Evolutionary conservation across 805 yeast species (phyloP).

Genomic region (Wickerhamiella hasegawae): DNA sequence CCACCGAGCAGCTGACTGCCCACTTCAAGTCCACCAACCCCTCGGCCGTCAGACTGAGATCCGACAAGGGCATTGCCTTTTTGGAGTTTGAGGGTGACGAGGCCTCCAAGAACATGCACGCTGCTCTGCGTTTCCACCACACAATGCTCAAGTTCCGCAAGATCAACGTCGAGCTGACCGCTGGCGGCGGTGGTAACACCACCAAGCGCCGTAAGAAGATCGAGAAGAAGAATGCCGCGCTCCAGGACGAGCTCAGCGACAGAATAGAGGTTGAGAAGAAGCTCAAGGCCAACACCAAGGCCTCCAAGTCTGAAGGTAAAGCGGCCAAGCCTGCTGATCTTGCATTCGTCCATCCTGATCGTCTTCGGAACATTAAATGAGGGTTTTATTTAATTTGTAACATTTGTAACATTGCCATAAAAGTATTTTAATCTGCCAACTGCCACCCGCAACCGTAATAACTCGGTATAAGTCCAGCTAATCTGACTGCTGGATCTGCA

Average conservation of each 20-base stretch:
- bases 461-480: too few species aligned
- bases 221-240: slow-evolving; percentile 59
- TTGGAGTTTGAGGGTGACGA: slow-evolving; percentile 61
- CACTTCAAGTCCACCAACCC: slow-evolving; percentile 65
- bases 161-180: slow-evolving; percentile 91
- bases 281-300: slow-evolving; percentile 6
- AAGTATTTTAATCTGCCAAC: too few species aligned
- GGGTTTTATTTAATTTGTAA: too few species aligned
- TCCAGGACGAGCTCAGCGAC: slow-evolving; percentile 51
- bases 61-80: slow-evolving; percentile 90
- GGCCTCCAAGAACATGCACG: slow-evolving; percentile 66
- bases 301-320: slow-evolving; percentile 1
- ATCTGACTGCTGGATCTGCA: too few species aligned
- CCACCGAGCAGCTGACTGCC: slow-evolving; percentile 40
- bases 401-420: too few species aligned
- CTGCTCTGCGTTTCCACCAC: slow-evolving; percentile 75
- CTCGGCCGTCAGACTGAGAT: slow-evolving; percentile 59
- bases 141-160: slow-evolving; percentile 50
- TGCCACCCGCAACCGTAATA: too few species aligned
- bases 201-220: slow-evolving; percentile 42
- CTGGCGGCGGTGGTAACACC: slow-evolving; percentile 96
- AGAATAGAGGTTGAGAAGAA: slow-evolving; percentile 30
- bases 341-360: slow-evolving; percentile 5
- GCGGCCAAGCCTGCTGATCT: slow-evolving; percentile 5
- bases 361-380: neutral